Percentiles rank a stretch among this genome's conserved stretches.
Conservation (phyloP, 352 stramenopile genomes). For the Blastocystis hominis region DNA sequence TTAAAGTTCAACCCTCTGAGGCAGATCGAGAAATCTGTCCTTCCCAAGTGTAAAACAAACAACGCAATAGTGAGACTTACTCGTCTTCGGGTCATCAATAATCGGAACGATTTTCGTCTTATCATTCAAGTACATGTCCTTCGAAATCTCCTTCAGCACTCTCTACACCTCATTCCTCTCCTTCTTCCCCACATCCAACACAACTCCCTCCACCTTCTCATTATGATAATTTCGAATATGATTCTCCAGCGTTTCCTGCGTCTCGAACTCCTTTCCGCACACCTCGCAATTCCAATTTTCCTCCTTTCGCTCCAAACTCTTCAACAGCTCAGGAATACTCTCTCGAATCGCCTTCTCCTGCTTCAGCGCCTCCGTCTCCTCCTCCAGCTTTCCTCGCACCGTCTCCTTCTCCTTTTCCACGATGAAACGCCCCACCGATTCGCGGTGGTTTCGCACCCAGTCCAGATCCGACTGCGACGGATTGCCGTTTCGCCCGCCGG, state of each 20-base stretch:
- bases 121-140: constrained; percentile 2
- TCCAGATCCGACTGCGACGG: not conserved
- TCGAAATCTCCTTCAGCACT: not conserved
- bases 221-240: constrained; percentile 15
- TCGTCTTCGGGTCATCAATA: not conserved
- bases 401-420: not conserved
- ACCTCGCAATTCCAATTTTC: not conserved
- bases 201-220: not conserved
- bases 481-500: not conserved
- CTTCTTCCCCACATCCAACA: not conserved
- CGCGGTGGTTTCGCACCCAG: not conserved
- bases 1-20: no score
- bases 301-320: not conserved
- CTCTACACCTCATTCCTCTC: not conserved
- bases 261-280: constrained; percentile 10
- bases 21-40: no score
- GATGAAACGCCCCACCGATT: not conserved
- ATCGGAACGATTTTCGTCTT: constrained; percentile 14
- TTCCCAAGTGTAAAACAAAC: not conserved
- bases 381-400: not conserved
- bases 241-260: constrained; percentile 15
- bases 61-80: not conserved
- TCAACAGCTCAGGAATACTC: not conserved
- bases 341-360: constrained; percentile 1
- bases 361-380: not conserved